These are phyloP conservation scores for Tetramitus jugosus DNA, from an alignment of 208 protist species.

Conservation along the genomic window DNA sequence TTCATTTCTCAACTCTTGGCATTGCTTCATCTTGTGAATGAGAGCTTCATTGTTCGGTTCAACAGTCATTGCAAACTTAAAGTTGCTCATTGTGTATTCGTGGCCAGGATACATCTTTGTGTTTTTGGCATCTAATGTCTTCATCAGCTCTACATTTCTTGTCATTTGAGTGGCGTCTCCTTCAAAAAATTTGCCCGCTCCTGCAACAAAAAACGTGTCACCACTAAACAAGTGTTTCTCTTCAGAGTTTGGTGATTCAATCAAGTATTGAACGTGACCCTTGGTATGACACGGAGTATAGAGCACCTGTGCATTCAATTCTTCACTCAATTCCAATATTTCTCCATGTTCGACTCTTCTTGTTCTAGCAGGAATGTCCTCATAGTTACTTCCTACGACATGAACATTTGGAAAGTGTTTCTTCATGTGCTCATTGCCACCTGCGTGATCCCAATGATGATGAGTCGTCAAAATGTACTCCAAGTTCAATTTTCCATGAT, in stretches of 20 bases:
- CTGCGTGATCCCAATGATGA: slow-evolving; percentile 80
- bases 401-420: slow-evolving; percentile 28
- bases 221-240: slow-evolving; percentile 65
- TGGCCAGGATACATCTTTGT: not conserved
- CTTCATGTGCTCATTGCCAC: slow-evolving; percentile 62
- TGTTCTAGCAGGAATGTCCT: slow-evolving; percentile 59
- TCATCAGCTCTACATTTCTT: not conserved
- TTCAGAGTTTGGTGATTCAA: slow-evolving; percentile 39
- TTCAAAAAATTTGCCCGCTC: slow-evolving; percentile 84
- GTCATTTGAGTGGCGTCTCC: slow-evolving; percentile 35
- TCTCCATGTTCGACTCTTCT: slow-evolving; percentile 54
- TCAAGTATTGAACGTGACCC: slow-evolving; percentile 68
- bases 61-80: not conserved
- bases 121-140: not conserved
- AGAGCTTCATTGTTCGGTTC: not conserved
- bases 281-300: slow-evolving; percentile 72
- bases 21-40: not conserved
- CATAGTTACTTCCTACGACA: slow-evolving; percentile 62
- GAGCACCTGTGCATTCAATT: slow-evolving; percentile 57
- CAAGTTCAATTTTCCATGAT: slow-evolving; percentile 33
- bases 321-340: slow-evolving; percentile 46
- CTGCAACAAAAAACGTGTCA: slow-evolving; percentile 81
- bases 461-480: slow-evolving; percentile 72
- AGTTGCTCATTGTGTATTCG: not conserved
- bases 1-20: not conserved